Percentiles rank a stretch among this genome's conserved stretches.
phyloP scores from a whole-genome alignment of 345 rosid genomes.

The Zanthoxylum bungeanum region DNA sequence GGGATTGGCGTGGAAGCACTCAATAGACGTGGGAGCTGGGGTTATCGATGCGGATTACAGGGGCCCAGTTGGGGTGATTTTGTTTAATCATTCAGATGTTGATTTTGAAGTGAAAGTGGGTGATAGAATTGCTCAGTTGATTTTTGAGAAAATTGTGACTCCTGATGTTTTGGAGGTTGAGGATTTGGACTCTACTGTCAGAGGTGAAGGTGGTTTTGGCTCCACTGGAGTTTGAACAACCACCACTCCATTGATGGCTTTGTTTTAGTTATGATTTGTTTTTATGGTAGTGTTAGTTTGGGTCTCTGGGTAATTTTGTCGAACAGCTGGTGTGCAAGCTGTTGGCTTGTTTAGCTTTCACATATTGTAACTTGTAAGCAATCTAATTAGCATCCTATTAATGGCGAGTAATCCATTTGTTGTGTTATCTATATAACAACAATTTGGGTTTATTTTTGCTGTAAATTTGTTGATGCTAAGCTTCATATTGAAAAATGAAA shows the following conservation, averaged over 20 bases:
- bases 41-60: slow-evolving; percentile 81
- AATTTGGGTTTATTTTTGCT: neutral
- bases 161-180: slow-evolving; percentile 67
- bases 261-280: neutral
- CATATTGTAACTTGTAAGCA: neutral
- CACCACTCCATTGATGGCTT: neutral
- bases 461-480: neutral
- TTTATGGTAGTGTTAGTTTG: neutral
- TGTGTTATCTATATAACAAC: neutral
- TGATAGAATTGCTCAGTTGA: slow-evolving; percentile 67
- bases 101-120: slow-evolving; percentile 65
- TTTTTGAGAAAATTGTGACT: slow-evolving; percentile 67
- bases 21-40: slow-evolving; percentile 79
- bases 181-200: slow-evolving; percentile 60
- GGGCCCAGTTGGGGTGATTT: slow-evolving; percentile 72
- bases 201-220: slow-evolving; percentile 85
- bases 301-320: neutral
- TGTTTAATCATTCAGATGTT: slow-evolving; percentile 63
- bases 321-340: neutral
- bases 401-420: neutral
- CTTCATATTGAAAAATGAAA: too few relatives aligned
- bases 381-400: neutral
- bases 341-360: neutral
- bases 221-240: slow-evolving; percentile 69
- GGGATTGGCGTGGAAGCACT: slow-evolving; percentile 75